Base-by-base conservation (phyloP, 139 green algal species). In the Astrephomene gubernaculifera region DNA sequence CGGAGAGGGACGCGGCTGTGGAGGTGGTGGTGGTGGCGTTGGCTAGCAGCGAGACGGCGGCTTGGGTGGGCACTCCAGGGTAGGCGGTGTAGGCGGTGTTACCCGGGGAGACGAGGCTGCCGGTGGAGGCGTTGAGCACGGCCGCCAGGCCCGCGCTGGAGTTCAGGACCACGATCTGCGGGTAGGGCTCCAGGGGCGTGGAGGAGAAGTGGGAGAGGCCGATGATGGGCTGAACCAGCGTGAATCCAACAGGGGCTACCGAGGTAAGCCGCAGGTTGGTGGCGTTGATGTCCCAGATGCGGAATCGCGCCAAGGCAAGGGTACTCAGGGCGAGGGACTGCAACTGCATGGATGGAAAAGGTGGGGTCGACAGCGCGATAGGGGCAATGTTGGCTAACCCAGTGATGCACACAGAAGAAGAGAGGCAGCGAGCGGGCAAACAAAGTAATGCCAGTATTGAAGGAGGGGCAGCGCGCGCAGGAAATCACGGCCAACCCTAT, bases 181-280 rank as follows among this genome's bases (percentile, higher is more conserved):
- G 78, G 78, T 84, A 84, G n/a, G 29, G 31, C 31, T 65, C 31
- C 43, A 75, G 41, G 0, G 78, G 78, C 3, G n/a, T 52, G 43
- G 78, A 24, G 8, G 61, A 61, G 29, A 84, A n/a, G 17, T 29
- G 22, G 9, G 63, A 25, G 35, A 84, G 25, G 43, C 78, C 61
- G 9, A 35, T 67, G 63, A 31, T 1, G 25, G n/a, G 44, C 33
- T n/a, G n/a, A 1, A 35, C 14, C 78, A 31, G 24, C 0, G 43
- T 10, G 24, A 54, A 52, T 4, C 43, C 63, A 1, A 22, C 24
- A 5, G 78, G 63, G 0, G 31, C 31, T 4, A 19, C 31, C 43
- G 57, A 57, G 17, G 75, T 71, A 33, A 81, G 12, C 3, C 1
- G 19, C 33, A 81, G 38, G 73, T 69, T 61, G 52, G 73, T 52